Base-by-base conservation (phyloP, 2,329 filamentous ascomycete species). In the Stenocarpella maydis region DNA sequence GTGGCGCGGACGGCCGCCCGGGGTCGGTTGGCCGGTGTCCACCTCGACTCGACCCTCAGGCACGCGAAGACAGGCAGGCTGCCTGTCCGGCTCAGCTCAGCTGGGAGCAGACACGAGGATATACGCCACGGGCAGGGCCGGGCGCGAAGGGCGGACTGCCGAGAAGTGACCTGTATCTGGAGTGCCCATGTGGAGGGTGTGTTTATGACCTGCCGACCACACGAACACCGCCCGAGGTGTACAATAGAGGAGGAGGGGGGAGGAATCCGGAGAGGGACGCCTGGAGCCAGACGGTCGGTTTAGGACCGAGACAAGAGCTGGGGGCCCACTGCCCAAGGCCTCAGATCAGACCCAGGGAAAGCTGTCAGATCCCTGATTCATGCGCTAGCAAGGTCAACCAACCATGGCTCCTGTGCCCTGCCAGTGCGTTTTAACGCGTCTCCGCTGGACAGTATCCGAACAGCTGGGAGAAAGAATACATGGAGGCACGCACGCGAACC, bases 301-400 rank as follows among this genome's bases (percentile, higher is more conserved):
- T 47, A n/a, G 41, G 41, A 34, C 41, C 41, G 41, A 61, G 58
- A 61, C 58, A 61, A 34, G 47, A 58, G 14, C n/a, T 21, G 26
- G 41, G 28, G 39, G n/a, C n/a, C 24, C 39, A 15, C 41, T 28
- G 17, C 55, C 19, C 58, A 61, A 45, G 9, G 15, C n/a, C 55
- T 12, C 41, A 61, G 34, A 24, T n/a, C 26, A 61, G 55, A 24
- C 55, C 58, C 58, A 47, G 41, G 47, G 58, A 61, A n/a, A 61
- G 19, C 58, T 61, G 58, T 47, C 58, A 47, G 17, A 24, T 34
- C 58, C 41, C 55, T 31, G 39, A 31, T 21, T 21, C 26, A 3
- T 7, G n/a, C 58, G 58, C 58, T 61, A 61, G 58, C 58, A 47
- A 61, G 58, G 58, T 61, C 39, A 61, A 24, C 26, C 39, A 61